Conservation (phyloP, 805 yeast genomes). For the Saturnispora quitensis region DNA sequence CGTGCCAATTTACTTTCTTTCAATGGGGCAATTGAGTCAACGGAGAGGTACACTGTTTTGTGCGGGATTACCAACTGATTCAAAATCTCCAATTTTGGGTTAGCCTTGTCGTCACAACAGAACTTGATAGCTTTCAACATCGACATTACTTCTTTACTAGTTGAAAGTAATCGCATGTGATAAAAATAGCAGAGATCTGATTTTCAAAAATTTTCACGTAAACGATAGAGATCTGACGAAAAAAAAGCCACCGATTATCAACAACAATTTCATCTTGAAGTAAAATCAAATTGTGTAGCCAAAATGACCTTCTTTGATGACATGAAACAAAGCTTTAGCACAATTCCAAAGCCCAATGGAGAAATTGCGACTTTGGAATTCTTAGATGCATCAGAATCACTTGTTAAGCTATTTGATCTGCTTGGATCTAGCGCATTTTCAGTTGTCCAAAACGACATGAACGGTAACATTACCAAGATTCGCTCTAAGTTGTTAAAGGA, state of each 20-base stretch:
- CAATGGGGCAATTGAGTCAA: conserved; percentile 43
- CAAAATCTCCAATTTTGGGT: conserved; percentile 43
- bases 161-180: not conserved
- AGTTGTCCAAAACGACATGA: conserved; percentile 82
- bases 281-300: not conserved
- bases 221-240: not conserved
- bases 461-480: conserved; percentile 74
- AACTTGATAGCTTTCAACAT: conserved; percentile 59
- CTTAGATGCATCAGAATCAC: conserved; percentile 74
- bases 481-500: conserved; percentile 54
- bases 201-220: not conserved
- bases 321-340: conserved; percentile 63
- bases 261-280: not conserved
- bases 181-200: not conserved
- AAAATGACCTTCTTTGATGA: conserved; percentile 57
- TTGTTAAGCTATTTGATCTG: conserved; percentile 74
- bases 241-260: not conserved
- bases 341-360: conserved; percentile 55
- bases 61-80: conserved; percentile 84
- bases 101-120: conserved; percentile 30
- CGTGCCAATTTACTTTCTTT: conserved; percentile 31
- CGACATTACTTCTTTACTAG: conserved; percentile 20
- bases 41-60: conserved; percentile 55
- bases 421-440: conserved; percentile 78
- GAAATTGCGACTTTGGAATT: conserved; percentile 69